These are phyloP conservation scores for Aurinia saxatilis DNA, from an alignment of 345 rosid species.

Conservation along the genomic window DNA sequence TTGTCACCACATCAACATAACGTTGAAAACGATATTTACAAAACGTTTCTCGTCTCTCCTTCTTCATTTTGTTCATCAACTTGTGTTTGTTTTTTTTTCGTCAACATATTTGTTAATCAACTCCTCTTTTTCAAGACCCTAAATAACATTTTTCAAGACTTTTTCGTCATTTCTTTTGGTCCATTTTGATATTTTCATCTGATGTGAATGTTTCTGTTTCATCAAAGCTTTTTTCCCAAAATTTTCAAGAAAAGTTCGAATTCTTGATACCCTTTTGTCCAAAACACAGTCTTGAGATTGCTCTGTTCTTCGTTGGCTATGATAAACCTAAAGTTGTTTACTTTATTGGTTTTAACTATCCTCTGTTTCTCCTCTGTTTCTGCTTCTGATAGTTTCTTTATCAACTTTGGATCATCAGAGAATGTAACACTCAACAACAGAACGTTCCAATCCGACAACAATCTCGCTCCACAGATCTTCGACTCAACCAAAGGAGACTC, in stretches of 20 bases:
- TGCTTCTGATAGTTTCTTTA: constrained; percentile 47
- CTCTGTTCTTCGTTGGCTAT: constrained; percentile 25
- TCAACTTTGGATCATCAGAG: constrained; percentile 60
- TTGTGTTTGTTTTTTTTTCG: neutral
- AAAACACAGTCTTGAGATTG: neutral
- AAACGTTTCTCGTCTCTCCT: constrained; percentile 4
- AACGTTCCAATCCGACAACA: constrained; percentile 41
- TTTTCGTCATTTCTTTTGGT: too few species aligned
- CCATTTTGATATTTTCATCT: too few species aligned
- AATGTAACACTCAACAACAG: constrained; percentile 38
- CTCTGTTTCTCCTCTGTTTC: constrained; percentile 41
- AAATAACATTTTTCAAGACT: too few species aligned
- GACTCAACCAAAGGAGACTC: constrained; percentile 21
- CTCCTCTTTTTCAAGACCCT: neutral
- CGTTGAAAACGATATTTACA: constrained; percentile 21
- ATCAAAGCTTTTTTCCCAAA: neutral
- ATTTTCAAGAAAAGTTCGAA: too few species aligned
- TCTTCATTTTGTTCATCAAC: constrained; percentile 19
- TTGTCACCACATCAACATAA: constrained; percentile 24
- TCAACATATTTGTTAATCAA: constrained; percentile 25
- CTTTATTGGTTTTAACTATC: constrained; percentile 26
- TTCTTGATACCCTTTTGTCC: constrained; percentile 2
- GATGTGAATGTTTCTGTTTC: constrained; percentile 1
- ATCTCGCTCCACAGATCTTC: constrained; percentile 14
- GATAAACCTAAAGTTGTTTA: constrained; percentile 20